Base-by-base conservation (phyloP, 495 filamentous ascomycete genomes). In the Hypoxylon cercidicola region DNA sequence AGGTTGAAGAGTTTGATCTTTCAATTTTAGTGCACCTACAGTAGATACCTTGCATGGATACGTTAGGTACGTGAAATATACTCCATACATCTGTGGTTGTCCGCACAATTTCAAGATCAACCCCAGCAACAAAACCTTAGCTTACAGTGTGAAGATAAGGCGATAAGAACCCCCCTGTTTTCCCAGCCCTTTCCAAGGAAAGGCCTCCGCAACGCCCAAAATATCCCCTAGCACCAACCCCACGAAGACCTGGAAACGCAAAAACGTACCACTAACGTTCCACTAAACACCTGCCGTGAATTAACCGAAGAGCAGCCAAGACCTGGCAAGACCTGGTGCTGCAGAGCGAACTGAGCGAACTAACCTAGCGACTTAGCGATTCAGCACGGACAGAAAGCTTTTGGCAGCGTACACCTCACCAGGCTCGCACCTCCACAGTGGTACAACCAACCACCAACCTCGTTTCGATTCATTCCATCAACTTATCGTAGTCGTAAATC, bases 221-320 rank as follows among this genome's bases (percentile, higher is more conserved):
- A 35, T 51, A 30, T 30, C 50, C 43, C 18, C 23, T 6, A 32
- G 15, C 46, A 20, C 12, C 3, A 25, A 47, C 56, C 55, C 37
- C 23, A 37, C 25, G 53, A 12, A 41, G 16, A 55, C 20, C 44
- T 44, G 15, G 52, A 61, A 60, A 59, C 0, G 53, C 20, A 62
- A 62, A 53, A 67, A 58, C 64, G 58, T 58, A 67, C 64, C 60
- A 68, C 43, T 41, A 68, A 68, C 65, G 50, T 60, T 59, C 65
- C 65, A 63, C 25, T 47, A 12, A 13, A 10, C 19, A 20, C 19
- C 16, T 10, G 6, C 64, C 64, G 65, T 32, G 23, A 55, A 63
- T 68, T 68, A 68, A 19, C 65, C 65, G 65, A 35, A 32, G 28
- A 50, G 51, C 19, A 25, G 37, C 39, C 30, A 16, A 43, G 49